Evolutionary conservation across 768 basidiomycete genomes (phyloP).

Genomic region (Ramaria sp.): DNA sequence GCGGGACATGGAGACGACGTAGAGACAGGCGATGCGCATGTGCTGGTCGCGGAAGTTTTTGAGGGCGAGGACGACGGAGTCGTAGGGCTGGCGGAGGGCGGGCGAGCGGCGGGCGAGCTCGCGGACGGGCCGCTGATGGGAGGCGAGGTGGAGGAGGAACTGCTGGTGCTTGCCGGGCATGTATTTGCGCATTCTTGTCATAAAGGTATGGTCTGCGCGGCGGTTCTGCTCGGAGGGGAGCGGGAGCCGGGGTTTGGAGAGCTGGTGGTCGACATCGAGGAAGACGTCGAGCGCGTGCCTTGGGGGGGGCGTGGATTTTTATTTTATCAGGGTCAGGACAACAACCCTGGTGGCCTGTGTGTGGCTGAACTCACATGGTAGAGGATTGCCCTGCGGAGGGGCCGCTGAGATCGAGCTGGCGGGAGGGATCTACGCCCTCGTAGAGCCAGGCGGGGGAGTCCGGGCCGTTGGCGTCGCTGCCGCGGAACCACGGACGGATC

Average conservation of each 20-base stretch:
- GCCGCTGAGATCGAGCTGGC: slow-evolving; percentile 61
- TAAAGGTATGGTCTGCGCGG: slow-evolving; percentile 65
- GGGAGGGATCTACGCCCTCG: slow-evolving; percentile 55
- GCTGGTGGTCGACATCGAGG: slow-evolving; percentile 81
- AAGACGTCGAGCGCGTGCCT: slow-evolving; percentile 69
- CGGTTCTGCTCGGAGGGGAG: slow-evolving; percentile 55
- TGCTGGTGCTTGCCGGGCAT: slow-evolving; percentile 90
- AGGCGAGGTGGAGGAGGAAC: slow-evolving; percentile 62
- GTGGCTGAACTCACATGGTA: slow-evolving; percentile 42
- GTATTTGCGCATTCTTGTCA: slow-evolving; percentile 88
- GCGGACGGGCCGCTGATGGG: slow-evolving; percentile 49
- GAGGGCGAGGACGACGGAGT: slow-evolving; percentile 64
- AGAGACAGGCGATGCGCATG: slow-evolving; percentile 81
- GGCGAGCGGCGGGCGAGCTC: slow-evolving; percentile 47
- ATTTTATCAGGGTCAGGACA: slow-evolving; percentile 14
- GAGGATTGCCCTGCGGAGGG: slow-evolving; percentile 94
- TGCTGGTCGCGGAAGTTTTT: slow-evolving; percentile 81
- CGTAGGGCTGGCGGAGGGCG: slow-evolving; percentile 62
- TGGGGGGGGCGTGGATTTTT: too few relatives aligned
- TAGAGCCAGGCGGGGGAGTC: slow-evolving; percentile 55
- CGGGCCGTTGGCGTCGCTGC: slow-evolving; percentile 53
- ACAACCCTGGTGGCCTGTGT: slow-evolving; percentile 21
- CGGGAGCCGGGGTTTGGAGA: slow-evolving; percentile 58
- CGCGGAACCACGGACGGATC: slow-evolving; percentile 88
- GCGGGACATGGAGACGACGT: slow-evolving; percentile 78